Evolutionary conservation across 1,139 yeast species (phyloP), one percentile per base, ranked within the genome.

Genomic region (Blastobotrys malaysiensis): DNA sequence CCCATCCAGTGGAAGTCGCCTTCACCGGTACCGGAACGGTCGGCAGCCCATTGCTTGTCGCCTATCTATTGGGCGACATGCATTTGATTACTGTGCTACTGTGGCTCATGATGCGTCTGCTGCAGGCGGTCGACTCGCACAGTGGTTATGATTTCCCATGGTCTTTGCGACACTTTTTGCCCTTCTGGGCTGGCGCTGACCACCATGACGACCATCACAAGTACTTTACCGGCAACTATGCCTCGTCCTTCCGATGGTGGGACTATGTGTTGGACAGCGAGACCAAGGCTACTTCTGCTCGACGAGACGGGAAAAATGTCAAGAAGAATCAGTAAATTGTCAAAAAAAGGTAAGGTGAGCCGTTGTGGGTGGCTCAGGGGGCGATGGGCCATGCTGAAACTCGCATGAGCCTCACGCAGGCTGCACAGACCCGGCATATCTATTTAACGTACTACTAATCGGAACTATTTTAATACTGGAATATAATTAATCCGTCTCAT

Each of bases 111-210:
- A 71, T 88, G 63, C 82, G 98, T 69, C 81, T 91, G 62, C 83
- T 85, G 74, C 98, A 91, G 74, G 98, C 98, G 7, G 90, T 91
- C 55, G 98, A 91, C 70, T 86, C 97, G 31, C 98, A 91, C 71
- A 89, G 97, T 1, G 98, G 98, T 55, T 91, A 91, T 73, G 97
- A 91, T 67, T 91, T 91, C 80, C 98, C 98, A 53, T 85, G 95
- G 89, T 88, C 97, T 4, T 78, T 91, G 68, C 91, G 88, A 73
- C 88, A 90, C 67, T 83, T 89, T 73, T 69, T 91, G 57, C 97
- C 97, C 43, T 97, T 98, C 55, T 86, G 95, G 90, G 96, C 98
- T 16, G 98, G 98, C 57, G 97, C 98, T 19, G 97, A 88, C 65
- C 98, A 91, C 72, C 98, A 91, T 69, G 98, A 91, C 69, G 89